A percentile compares a stretch with the other conserved stretches of the same genome.
phyloP scores from a whole-genome alignment of 208 protist species.

The Crithidia fasciculata region DNA sequence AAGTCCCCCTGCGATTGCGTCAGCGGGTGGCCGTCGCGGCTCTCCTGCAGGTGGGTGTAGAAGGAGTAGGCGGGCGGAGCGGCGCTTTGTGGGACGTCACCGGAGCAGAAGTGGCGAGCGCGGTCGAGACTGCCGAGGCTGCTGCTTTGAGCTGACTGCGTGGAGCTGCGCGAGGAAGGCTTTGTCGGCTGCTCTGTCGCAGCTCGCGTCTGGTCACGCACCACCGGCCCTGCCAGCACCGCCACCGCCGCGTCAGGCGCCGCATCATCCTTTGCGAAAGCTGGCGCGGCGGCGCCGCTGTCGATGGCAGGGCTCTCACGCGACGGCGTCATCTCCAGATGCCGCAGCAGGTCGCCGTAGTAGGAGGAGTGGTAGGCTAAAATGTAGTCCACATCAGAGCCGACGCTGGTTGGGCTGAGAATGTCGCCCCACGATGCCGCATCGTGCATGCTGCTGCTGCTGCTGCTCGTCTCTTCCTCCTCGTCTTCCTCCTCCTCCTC shows the following conservation, averaged over 20 bases:
- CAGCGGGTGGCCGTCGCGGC: not conserved
- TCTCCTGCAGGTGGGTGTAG: slow-evolving; percentile 13
- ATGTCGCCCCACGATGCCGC: slow-evolving; percentile 3
- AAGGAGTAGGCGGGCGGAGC: slow-evolving; percentile 11
- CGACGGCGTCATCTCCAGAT: slow-evolving; percentile 1
- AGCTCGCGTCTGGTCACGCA: not conserved
- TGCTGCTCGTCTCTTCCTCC: not conserved
- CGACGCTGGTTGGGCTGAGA: slow-evolving; percentile 1
- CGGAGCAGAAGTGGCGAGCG: not conserved
- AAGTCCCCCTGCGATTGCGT: not conserved
- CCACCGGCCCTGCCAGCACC: too few relatives aligned
- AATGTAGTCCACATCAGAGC: slow-evolving; percentile 20
- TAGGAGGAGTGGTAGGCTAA: slow-evolving; percentile 20
- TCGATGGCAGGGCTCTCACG: slow-evolving; percentile 6
- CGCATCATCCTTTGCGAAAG: too few relatives aligned
- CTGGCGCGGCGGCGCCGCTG: too few relatives aligned
- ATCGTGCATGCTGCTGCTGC: not conserved
- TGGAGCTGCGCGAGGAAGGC: not conserved
- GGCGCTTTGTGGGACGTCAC: not conserved
- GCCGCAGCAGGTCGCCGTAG: slow-evolving; percentile 11
- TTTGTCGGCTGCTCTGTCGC: not conserved
- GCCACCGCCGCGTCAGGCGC: too few relatives aligned
- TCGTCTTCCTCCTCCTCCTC: not conserved
- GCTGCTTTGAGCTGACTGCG: not conserved
- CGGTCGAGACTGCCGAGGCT: slow-evolving; percentile 5